Conservation (phyloP, 2,329 filamentous ascomycete genomes). For the Penicillium sp. region DNA sequence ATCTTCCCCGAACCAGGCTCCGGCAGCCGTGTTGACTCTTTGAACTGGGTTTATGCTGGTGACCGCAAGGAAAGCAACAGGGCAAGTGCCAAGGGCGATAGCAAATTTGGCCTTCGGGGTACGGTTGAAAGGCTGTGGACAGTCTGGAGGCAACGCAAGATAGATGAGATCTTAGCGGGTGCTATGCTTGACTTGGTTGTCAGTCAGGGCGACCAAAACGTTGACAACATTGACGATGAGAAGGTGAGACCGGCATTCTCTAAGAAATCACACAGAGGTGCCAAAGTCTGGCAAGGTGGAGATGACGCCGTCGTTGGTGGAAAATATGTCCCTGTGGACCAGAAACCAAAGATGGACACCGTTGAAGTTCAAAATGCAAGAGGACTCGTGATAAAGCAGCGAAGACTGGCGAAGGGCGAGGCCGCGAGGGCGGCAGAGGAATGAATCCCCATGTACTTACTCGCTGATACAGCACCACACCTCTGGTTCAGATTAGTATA, state of each 20-base stretch:
- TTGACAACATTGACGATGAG: constrained; percentile 22
- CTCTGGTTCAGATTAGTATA: not conserved
- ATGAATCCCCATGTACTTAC: constrained; percentile 10
- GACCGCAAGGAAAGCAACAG: constrained; percentile 51
- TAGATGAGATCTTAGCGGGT: constrained; percentile 80
- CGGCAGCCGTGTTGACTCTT: constrained; percentile 53
- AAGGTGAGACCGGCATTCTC: constrained; percentile 21
- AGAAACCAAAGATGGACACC: constrained; percentile 54
- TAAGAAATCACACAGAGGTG: constrained; percentile 38
- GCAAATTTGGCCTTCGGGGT: constrained; percentile 62
- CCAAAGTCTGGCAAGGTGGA: constrained; percentile 58
- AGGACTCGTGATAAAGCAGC: constrained; percentile 53
- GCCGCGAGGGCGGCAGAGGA: constrained; percentile 11
- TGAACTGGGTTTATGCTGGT: constrained; percentile 77
- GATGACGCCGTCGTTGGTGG: constrained; percentile 54
- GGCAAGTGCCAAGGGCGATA: constrained; percentile 47
- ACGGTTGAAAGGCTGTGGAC: constrained; percentile 75
- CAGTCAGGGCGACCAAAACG: constrained; percentile 37
- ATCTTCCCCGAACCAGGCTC: constrained; percentile 64
- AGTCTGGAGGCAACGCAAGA: constrained; percentile 77
- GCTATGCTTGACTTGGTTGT: constrained; percentile 65
- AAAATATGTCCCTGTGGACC: constrained; percentile 55
- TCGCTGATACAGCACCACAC: not conserved
- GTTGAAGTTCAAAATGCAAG: constrained; percentile 61
- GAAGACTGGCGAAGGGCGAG: constrained; percentile 34